Base-by-base conservation (phyloP, 1,139 yeast genomes). In the Geotrichum europaeum region DNA sequence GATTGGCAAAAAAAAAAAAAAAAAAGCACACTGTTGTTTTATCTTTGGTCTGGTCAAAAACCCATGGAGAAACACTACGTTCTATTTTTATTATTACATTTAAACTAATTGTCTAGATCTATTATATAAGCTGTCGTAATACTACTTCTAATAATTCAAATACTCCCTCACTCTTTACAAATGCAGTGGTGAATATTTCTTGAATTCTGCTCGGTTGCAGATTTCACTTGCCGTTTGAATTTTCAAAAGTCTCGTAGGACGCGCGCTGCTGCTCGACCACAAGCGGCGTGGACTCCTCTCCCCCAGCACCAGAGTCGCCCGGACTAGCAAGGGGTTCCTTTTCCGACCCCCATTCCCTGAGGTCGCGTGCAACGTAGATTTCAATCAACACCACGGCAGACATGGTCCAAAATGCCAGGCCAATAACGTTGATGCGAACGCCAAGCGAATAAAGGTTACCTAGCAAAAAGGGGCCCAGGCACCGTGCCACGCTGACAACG, bases 391-490 rank as follows among this genome's bases (percentile, higher is more conserved):
- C 68, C 13, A 73, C 64, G 1, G 74, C 61, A 1, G 82, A 75
- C 64, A 83, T 68, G 4, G 73, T 56, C 59, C 81, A 78, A 86
- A 87, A 84, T 0, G 85, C 79, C 4, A 83, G 65, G 69, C 82
- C 81, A 1, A 81, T 81, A 60, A 79, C 69, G 6, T 76, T 74
- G 25, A 51, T 66, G 67, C 65, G 80, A 77, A 61, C 78, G 71
- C 72, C 78, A 71, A 22, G 82, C 70, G 80, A 84, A 79, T 62
- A 84, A 65, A 64, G 69, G 73, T 58, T 66, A 6, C 89, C 89
- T 79, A 85, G 81, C 2, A 77, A 49, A 43, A 84, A 71, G 0
- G 89, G 89, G 1, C 85, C 87, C 1, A 82, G 58, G 62, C 80
- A 83, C 63, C 87, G 71, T 0, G 87, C 85, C 36, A 82, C 74